Evolutionary conservation across 495 filamentous ascomycete genomes (phyloP).

Genomic region (Daldinia vernicosa): DNA sequence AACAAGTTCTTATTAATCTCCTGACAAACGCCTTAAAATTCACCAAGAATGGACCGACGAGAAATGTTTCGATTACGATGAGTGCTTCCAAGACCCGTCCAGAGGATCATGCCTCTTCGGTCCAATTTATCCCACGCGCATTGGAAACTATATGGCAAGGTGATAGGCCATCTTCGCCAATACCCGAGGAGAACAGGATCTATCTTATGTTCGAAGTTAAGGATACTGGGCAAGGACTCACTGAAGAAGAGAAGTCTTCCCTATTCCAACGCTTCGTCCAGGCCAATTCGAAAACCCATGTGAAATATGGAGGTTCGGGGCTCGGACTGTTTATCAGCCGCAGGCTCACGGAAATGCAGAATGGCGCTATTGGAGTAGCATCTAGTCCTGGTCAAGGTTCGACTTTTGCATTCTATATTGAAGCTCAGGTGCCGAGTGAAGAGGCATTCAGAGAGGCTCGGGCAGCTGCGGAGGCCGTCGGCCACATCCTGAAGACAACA

Average conservation of each 20-base stretch:
- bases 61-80: slow-evolving; percentile 74
- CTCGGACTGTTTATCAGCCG: slow-evolving; percentile 84
- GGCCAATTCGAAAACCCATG: slow-evolving; percentile 76
- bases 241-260: slow-evolving; percentile 73
- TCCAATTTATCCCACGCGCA: slow-evolving; percentile 66
- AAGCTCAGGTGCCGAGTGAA: slow-evolving; percentile 40
- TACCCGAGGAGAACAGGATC: slow-evolving; percentile 65
- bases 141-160: slow-evolving; percentile 56
- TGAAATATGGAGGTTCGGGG: slow-evolving; percentile 83
- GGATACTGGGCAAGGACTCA: slow-evolving; percentile 82
- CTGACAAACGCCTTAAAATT: slow-evolving; percentile 86
- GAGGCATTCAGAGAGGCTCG: slow-evolving; percentile 34
- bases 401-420: slow-evolving; percentile 83
- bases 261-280: slow-evolving; percentile 86
- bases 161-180: slow-evolving; percentile 68
- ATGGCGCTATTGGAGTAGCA: slow-evolving; percentile 82
- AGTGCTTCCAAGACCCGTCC: slow-evolving; percentile 69
- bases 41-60: slow-evolving; percentile 63
- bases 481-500: slow-evolving; percentile 31
- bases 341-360: slow-evolving; percentile 80
- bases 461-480: slow-evolving; percentile 34
- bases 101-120: slow-evolving; percentile 49
- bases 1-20: slow-evolving; percentile 83
- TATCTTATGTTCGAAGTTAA: slow-evolving; percentile 79
- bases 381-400: slow-evolving; percentile 76